These are phyloP conservation scores for Penicillium hordei DNA, from an alignment of 2,329 filamentous ascomycete species.

Conservation along the genomic window DNA sequence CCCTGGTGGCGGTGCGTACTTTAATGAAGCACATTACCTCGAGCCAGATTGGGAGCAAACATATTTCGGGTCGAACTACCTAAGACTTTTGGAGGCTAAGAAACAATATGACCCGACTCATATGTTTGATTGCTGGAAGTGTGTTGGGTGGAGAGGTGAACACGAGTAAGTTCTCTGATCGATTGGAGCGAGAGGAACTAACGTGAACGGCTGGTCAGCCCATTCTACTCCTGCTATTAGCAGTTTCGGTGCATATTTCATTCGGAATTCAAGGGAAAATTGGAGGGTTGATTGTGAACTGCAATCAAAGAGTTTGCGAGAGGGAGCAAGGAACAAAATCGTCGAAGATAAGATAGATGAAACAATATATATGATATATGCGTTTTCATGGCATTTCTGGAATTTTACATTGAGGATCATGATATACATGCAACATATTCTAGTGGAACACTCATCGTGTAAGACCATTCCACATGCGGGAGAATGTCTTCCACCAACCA, in stretches of 20 bases:
- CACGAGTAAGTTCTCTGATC: constrained; percentile 8
- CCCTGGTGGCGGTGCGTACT: constrained; percentile 18
- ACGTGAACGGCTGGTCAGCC: neutral
- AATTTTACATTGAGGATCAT: neutral
- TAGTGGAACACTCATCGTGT: constrained; percentile 12
- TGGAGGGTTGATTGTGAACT: neutral
- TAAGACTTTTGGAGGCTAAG: constrained; percentile 27
- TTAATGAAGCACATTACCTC: constrained; percentile 20
- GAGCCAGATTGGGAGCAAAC: constrained; percentile 24
- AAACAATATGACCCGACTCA: constrained; percentile 28
- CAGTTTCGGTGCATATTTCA: neutral
- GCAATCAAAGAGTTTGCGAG: neutral
- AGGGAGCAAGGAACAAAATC: neutral
- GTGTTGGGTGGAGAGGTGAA: constrained; percentile 18
- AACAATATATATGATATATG: neutral
- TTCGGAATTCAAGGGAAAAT: neutral
- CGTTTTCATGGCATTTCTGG: neutral
- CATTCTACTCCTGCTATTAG: constrained; percentile 8
- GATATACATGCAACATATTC: constrained; percentile 8
- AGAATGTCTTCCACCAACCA: constrained; percentile 24
- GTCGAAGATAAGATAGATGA: neutral
- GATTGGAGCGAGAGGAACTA: neutral
- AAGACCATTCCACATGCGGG: constrained; percentile 22
- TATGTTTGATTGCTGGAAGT: constrained; percentile 15
- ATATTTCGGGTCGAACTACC: constrained; percentile 28